phyloP scores from a whole-genome alignment of 164 flowering plant species.

The Annona cherimola region DNA sequence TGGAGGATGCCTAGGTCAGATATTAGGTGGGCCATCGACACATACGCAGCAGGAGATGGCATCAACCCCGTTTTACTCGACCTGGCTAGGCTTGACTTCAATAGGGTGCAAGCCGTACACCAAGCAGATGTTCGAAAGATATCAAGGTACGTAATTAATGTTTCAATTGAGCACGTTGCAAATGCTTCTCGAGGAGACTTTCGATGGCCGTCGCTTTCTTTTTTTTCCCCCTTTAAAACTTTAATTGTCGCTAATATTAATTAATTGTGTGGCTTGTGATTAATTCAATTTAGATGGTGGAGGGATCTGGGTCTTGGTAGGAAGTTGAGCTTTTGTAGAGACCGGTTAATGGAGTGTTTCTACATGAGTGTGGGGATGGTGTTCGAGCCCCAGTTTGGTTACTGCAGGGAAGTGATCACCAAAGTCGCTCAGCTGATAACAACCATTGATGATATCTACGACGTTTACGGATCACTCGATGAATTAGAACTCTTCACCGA shows the following conservation, averaged over 20 bases:
- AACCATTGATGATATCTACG: slow-evolving; percentile 38
- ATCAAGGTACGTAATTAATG: too few species aligned
- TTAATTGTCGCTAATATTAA: too few species aligned
- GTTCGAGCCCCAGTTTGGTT: slow-evolving; percentile 24
- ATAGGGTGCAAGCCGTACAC: slow-evolving; percentile 2
- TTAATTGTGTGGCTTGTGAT: too few species aligned
- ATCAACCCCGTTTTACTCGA: slow-evolving; percentile 1
- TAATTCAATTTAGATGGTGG: slow-evolving; percentile 24
- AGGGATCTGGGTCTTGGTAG: slow-evolving; percentile 19
- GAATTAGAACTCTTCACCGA: slow-evolving; percentile 37
- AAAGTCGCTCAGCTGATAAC: slow-evolving; percentile 25
- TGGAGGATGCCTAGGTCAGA: slow-evolving; percentile 35
- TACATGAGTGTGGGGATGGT: slow-evolving; percentile 28
- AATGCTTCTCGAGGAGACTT: too few species aligned
- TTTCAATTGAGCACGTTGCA: too few species aligned
- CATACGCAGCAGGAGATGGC: slow-evolving; percentile 2
- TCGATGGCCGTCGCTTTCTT: too few species aligned
- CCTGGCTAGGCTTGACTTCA: slow-evolving; percentile 8
- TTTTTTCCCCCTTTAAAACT: too few species aligned
- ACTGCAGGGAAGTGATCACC: slow-evolving; percentile 21
- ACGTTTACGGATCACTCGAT: slow-evolving; percentile 36
- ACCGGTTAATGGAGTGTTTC: slow-evolving; percentile 37
- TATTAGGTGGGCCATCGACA: slow-evolving; percentile 13
- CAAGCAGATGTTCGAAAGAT: neutral
- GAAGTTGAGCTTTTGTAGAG: slow-evolving; percentile 33